Conservation (phyloP, 2,329 filamentous ascomycete species). For the Emericellopsis cladophorae region DNA sequence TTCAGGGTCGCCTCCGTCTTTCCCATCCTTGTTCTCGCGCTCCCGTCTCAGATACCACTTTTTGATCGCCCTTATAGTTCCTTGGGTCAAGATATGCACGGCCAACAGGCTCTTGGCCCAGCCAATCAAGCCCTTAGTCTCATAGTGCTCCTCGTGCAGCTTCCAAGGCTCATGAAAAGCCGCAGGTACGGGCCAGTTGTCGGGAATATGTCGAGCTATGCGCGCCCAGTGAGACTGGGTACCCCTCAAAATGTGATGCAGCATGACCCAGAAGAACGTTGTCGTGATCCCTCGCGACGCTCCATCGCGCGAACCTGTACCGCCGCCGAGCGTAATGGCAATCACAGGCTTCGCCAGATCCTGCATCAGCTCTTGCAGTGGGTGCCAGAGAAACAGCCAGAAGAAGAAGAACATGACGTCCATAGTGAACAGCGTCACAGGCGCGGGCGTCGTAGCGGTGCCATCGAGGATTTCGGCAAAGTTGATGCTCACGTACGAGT, state of each 20-base stretch:
- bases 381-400: conserved; percentile 80
- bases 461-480: conserved; percentile 88
- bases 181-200: conserved; percentile 29
- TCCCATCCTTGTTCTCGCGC: conserved; percentile 32
- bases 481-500: conserved; percentile 67
- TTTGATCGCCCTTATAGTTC: conserved; percentile 56
- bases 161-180: conserved; percentile 32
- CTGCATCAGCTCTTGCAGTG: conserved; percentile 75
- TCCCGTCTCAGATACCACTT: conserved; percentile 54
- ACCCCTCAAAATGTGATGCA: conserved; percentile 37
- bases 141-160: conserved; percentile 26
- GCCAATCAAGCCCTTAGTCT: conserved; percentile 46
- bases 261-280: conserved; percentile 54
- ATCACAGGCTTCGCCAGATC: conserved; percentile 91
- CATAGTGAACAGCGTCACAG: conserved; percentile 73
- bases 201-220: conserved; percentile 30
- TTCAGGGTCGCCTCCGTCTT: conserved; percentile 47
- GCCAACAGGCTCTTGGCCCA: conserved; percentile 59
- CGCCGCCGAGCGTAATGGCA: conserved; percentile 78
- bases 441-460: conserved; percentile 71
- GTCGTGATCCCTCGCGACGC: conserved; percentile 60
- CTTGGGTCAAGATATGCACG: conserved; percentile 65
- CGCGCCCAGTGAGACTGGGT: conserved; percentile 35
- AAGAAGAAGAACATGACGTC: conserved; percentile 72
- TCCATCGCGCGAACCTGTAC: conserved; percentile 51